Conservation (phyloP, 306 rosid genomes). For the Glycyrrhiza uralensis region DNA sequence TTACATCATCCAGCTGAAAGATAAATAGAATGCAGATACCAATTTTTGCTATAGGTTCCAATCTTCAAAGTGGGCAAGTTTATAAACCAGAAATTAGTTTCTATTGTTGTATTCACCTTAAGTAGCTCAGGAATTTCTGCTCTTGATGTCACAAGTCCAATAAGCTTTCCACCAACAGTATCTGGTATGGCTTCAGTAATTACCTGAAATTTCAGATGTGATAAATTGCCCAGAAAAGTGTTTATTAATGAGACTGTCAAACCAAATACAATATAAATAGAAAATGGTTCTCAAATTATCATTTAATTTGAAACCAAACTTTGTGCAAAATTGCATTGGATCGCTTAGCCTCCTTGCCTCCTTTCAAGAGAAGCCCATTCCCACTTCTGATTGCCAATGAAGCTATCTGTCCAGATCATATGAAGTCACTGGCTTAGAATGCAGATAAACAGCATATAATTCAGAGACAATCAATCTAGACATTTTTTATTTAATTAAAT, state of each 20-base stretch:
- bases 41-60: constrained; percentile 20
- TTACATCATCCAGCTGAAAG: constrained; percentile 83
- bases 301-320: constrained; percentile 43
- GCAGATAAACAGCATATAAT: constrained; percentile 13
- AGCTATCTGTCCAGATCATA: constrained; percentile 68
- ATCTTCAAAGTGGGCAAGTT: constrained; percentile 23
- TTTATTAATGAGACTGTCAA: not conserved
- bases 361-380: constrained; percentile 94
- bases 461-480: not conserved
- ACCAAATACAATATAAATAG: not conserved
- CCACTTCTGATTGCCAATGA: constrained; percentile 95
- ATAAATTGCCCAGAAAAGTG: constrained; percentile 7
- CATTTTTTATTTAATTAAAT: not conserved
- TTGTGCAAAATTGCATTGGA: constrained; percentile 90
- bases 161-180: constrained; percentile 75
- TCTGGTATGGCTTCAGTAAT: constrained; percentile 92
- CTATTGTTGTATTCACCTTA: constrained; percentile 46
- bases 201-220: constrained; percentile 43
- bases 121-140: constrained; percentile 95
- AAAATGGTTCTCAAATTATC: constrained; percentile 12
- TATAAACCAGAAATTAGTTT: constrained; percentile 20
- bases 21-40: constrained; percentile 12
- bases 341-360: constrained; percentile 98
- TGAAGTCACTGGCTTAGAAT: constrained; percentile 23
- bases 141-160: constrained; percentile 96